Conservation (phyloP, 75 land plant species). For the Isoetes taiwanensis region DNA sequence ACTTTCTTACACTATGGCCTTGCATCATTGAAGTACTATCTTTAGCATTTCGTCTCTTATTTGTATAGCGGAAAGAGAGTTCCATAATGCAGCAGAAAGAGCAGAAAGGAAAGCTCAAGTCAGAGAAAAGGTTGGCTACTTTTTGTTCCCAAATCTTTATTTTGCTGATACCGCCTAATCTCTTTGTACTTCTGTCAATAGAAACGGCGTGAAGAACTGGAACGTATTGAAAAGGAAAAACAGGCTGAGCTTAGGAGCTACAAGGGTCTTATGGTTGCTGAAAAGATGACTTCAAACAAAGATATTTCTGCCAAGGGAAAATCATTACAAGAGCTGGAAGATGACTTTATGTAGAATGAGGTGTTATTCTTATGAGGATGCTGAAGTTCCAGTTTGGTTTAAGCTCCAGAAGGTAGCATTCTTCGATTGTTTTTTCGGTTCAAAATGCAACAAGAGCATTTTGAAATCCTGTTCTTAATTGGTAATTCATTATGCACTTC, state of each 20-base stretch:
- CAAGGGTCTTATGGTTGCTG: slow-evolving; percentile 82
- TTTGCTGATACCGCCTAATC: background rate
- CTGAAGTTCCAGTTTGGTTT: too few relatives aligned
- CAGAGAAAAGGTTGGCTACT: slow-evolving; percentile 48
- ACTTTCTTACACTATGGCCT: background rate
- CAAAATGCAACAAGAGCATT: too few relatives aligned
- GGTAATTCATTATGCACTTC: too few relatives aligned
- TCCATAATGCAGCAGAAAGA: slow-evolving; percentile 77
- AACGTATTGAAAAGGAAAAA: slow-evolving; percentile 85
- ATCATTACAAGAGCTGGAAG: slow-evolving; percentile 86
- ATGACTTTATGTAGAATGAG: slow-evolving; percentile 99
- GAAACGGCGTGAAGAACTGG: slow-evolving; percentile 88
- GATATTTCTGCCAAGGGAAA: slow-evolving; percentile 70
- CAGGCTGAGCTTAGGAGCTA: slow-evolving; percentile 95
- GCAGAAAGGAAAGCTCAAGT: slow-evolving; percentile 56
- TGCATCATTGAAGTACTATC: background rate
- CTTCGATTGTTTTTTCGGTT: too few relatives aligned
- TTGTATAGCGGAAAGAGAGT: slow-evolving; percentile 65
- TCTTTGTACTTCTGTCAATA: slow-evolving; percentile 14
- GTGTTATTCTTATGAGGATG: too few relatives aligned
- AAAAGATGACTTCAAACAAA: slow-evolving; percentile 98
- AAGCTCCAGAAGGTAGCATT: too few relatives aligned
- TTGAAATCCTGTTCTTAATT: too few relatives aligned
- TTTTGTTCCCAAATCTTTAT: background rate
- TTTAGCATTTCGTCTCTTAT: background rate